Evolutionary conservation across 495 filamentous ascomycete species (phyloP).

Genomic region (Xylona heveae): DNA sequence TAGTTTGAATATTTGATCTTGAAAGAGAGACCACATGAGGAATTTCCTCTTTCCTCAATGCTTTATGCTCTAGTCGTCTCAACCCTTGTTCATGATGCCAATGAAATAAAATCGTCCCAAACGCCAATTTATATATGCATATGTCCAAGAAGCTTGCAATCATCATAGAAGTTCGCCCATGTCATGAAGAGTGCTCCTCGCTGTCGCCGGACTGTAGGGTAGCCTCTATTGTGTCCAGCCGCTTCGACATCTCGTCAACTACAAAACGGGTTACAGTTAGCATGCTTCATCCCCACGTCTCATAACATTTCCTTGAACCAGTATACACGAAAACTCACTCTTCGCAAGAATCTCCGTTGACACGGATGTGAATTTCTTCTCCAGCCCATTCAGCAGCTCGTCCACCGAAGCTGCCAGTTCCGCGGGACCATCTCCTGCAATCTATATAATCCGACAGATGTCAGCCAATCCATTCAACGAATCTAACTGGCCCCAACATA

Average conservation of each 20-base stretch:
- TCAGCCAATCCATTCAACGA: background rate
- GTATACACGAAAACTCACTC: conserved; percentile 29
- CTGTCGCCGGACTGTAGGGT: conserved; percentile 34
- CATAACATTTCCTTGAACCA: background rate
- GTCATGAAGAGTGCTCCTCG: too few species aligned
- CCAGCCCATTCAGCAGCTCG: conserved; percentile 63
- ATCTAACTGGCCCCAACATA: background rate
- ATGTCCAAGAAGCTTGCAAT: too few species aligned
- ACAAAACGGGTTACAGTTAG: conserved; percentile 3
- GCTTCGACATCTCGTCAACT: conserved; percentile 94
- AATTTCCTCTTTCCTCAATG: too few species aligned
- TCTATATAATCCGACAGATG: background rate
- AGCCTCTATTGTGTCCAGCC: conserved; percentile 71
- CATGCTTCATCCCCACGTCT: conserved; percentile 1
- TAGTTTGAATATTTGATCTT: too few species aligned
- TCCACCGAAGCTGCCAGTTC: conserved; percentile 64
- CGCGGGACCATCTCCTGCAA: conserved; percentile 13
- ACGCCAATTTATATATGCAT: too few species aligned
- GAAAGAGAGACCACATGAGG: too few species aligned
- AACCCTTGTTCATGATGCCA: too few species aligned
- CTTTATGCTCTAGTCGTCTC: too few species aligned
- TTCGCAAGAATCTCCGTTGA: conserved; percentile 75
- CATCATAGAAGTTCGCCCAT: too few species aligned
- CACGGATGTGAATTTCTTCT: conserved; percentile 62
- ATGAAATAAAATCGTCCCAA: too few species aligned